phyloP scores from a whole-genome alignment of 805 yeast genomes.

The Candida sphagnicola region DNA sequence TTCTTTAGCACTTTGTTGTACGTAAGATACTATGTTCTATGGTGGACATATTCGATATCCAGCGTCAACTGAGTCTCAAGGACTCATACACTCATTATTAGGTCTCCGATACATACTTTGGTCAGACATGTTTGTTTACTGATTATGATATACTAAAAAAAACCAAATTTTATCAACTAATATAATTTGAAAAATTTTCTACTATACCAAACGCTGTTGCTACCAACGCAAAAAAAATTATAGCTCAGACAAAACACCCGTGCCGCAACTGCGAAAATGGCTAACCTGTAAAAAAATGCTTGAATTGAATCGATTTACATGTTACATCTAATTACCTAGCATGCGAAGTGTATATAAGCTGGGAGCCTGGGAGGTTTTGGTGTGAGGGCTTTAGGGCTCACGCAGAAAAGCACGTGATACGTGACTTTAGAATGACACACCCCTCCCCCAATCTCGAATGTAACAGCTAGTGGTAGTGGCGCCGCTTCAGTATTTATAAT shows the following conservation, averaged over 20 bases:
- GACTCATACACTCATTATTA: no score
- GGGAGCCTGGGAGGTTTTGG: no score
- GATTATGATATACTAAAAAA: neutral
- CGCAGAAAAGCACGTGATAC: neutral
- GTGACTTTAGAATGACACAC: neutral
- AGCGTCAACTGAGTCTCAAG: no score
- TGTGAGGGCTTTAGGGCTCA: neutral
- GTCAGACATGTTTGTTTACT: slow-evolving; percentile 3
- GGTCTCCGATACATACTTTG: slow-evolving; percentile 3
- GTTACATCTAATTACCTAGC: no score
- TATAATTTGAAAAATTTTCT: slow-evolving; percentile 1
- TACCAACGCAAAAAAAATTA: neutral
- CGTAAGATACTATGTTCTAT: no score
- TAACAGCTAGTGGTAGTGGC: neutral
- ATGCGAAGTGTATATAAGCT: no score
- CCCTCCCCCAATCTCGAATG: no score
- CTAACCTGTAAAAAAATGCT: no score
- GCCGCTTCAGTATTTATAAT: neutral
- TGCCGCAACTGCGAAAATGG: no score
- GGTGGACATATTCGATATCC: no score
- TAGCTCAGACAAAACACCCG: neutral
- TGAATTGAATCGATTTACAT: no score
- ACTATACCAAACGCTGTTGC: neutral
- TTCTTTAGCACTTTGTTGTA: no score
- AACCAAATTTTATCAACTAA: neutral